A percentile compares a stretch with the other conserved stretches of the same genome.
These are phyloP conservation scores for Populus tremula DNA, from an alignment of 345 rosid genomes.

Conservation along the genomic window DNA sequence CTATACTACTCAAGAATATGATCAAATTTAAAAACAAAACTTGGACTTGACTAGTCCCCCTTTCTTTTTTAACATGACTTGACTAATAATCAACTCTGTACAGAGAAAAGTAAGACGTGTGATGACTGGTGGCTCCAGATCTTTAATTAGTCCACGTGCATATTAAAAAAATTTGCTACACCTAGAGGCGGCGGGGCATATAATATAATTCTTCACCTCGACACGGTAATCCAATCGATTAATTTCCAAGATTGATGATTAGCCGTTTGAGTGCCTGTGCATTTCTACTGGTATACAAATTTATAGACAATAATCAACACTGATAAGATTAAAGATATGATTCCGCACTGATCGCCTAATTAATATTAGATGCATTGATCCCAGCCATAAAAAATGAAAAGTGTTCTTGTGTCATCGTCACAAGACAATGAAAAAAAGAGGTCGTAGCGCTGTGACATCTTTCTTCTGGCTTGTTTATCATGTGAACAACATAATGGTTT, in stretches of 20 bases:
- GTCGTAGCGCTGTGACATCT: not conserved
- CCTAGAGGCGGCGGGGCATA: not conserved
- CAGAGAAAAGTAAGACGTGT: not conserved
- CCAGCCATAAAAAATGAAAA: constrained; percentile 15
- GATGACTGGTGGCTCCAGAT: not conserved
- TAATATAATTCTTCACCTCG: not conserved
- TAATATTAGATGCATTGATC: constrained; percentile 16
- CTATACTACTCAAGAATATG: not conserved
- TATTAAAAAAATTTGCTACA: not conserved
- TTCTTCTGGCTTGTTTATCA: not conserved
- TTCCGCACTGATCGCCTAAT: not conserved
- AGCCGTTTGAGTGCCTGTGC: not conserved
- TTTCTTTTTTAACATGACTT: not conserved
- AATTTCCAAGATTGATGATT: not conserved
- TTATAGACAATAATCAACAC: not conserved
- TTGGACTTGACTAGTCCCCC: not conserved
- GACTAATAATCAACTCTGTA: not conserved
- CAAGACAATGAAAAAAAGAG: not conserved
- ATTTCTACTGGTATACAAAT: not conserved
- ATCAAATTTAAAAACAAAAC: not conserved
- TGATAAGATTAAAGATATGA: not conserved
- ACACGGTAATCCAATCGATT: not conserved
- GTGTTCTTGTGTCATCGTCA: not conserved
- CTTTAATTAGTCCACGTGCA: not conserved
- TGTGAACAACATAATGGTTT: not conserved